Base-by-base conservation (phyloP, 495 filamentous ascomycete genomes). In the Daldinia childiae region DNA sequence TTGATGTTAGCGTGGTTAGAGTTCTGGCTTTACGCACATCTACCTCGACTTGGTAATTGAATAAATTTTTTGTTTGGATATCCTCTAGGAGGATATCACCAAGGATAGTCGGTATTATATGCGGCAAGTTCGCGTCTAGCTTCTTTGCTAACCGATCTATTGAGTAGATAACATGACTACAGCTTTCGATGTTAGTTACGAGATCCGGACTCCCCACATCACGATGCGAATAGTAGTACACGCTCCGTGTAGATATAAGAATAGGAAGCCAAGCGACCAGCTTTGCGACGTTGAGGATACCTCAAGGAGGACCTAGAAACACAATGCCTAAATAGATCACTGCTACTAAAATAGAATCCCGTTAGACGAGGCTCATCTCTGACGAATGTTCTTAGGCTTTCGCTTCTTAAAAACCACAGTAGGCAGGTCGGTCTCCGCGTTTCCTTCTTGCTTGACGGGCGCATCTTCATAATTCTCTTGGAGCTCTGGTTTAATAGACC, bases 361-460 rank as follows among this genome's bases (percentile, higher is more conserved):
- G 50, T 7, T 3, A 54, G 50, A 4, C 15, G 21, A 12, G 21
- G 51, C 17, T 73, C 41, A 85, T 73, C 81, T 82, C 52, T 89
- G 87, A 39, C 88, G 85, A 72, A 92, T 87, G 34, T 88, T 87
- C 78, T 94, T 97, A 1, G 90, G 85, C 76, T 95, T 97, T 69
- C 94, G 88, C 80, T 97, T 97, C 81, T 97, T 98, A 83, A 98
- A 98, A 12, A 95, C 81, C 19, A 95, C 84, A 0, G 75, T 69
- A 1, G 80, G 64, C 1, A 58, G 64, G 24, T 52, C 34, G 8
- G 58, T 30, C 29, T 74, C 67, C 29, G 58, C 30, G 11, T 77
- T 77, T 32, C 78, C 80, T 77, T 83, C 69, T 72, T 85, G 82
- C 17, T 83, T 80, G 52, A 79, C 62, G 21, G 61, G 54, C 27